Conservation (phyloP, 2,329 filamentous ascomycete genomes). For the Thermoascus crustaceus region DNA sequence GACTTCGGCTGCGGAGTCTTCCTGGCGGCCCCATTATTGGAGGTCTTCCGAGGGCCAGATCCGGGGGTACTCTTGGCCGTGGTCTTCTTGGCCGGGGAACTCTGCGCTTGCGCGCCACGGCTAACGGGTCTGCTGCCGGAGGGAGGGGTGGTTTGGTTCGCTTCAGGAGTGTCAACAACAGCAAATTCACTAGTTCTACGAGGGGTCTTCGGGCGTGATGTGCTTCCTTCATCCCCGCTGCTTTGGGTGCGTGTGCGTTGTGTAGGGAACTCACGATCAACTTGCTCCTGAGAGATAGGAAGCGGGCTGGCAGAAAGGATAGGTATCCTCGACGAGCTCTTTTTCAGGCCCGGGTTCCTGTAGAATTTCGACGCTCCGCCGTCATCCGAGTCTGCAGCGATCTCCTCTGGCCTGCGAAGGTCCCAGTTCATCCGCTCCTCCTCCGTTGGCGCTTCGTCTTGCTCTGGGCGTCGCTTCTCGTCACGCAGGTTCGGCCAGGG, state of each 20-base stretch:
- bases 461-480: constrained; percentile 25
- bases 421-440: constrained; percentile 56
- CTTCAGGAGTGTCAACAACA: constrained; percentile 14
- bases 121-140: constrained; percentile 7
- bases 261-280: constrained; percentile 65
- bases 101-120: constrained; percentile 12
- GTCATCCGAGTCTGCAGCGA: constrained; percentile 44
- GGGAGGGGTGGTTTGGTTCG: constrained; percentile 20
- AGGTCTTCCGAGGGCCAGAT: constrained; percentile 32
- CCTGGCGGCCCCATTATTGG: constrained; percentile 7
- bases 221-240: constrained; percentile 52
- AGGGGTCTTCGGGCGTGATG: constrained; percentile 54
- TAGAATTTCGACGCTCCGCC: constrained; percentile 41
- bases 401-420: constrained; percentile 68
- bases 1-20: constrained; percentile 22
- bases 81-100: constrained; percentile 24
- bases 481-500: constrained; percentile 29
- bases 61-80: constrained; percentile 17
- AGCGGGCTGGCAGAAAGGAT: constrained; percentile 71
- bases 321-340: constrained; percentile 72
- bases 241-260: constrained; percentile 52
- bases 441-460: constrained; percentile 30
- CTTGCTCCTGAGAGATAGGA: constrained; percentile 62
- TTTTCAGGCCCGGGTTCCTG: constrained; percentile 46
- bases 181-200: constrained; percentile 57